Evolutionary conservation across 2,329 filamentous ascomycete species (phyloP), one percentile per base, ranked within the genome.

Genomic region (Ascochyta rabiei): DNA sequence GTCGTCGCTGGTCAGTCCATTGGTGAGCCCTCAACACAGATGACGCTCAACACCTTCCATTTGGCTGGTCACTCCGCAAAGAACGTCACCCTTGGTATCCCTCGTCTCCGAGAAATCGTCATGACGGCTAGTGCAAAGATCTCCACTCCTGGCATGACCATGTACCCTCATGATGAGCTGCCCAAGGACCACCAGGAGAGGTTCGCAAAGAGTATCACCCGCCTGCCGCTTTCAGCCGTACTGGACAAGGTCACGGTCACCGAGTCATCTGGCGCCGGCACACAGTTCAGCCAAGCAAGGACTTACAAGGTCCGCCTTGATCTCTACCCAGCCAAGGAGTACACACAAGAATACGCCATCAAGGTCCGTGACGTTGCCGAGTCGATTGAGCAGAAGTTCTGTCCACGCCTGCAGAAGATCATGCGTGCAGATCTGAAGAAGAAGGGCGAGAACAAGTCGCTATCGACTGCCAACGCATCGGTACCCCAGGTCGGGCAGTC

Each of bases 1-100:
- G 96, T 99, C 60, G 91, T 99, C 55, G 96, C 96, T 45, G 93
- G 93, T 9, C 95, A 99, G 77, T 98, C 93, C 28, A 88, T 99
- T 37, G 95, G 95, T 72, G 96, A 99, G 73, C 95, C 96, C 8
- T 97, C 93, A 2, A 99, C 95, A 10, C 95, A 99, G 76, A 99
- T 99, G 96, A 99, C 96, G 7, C 81, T 99, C 50, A 99, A 99
- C 79, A 99, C 96, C 24, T 99, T 99, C 85, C 95, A 99, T 84
- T 90, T 99, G 85, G 95, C 95, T 76, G 95, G 95, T 71, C 93
- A 98, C 81, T 93, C 95, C 18, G 89, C 95, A 26, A 98, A 97
- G 82, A 99, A 99, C 84, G 96, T 99, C 72, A 99, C 95, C 0
- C 85, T 97, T 18, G 95, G 95, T 90, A 98, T 99, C 71, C 95